Percentiles rank a stretch among this genome's conserved stretches.
Evolutionary conservation across 2,329 filamentous ascomycete genomes (phyloP).

Genomic region (Colletotrichum higginsianum): DNA sequence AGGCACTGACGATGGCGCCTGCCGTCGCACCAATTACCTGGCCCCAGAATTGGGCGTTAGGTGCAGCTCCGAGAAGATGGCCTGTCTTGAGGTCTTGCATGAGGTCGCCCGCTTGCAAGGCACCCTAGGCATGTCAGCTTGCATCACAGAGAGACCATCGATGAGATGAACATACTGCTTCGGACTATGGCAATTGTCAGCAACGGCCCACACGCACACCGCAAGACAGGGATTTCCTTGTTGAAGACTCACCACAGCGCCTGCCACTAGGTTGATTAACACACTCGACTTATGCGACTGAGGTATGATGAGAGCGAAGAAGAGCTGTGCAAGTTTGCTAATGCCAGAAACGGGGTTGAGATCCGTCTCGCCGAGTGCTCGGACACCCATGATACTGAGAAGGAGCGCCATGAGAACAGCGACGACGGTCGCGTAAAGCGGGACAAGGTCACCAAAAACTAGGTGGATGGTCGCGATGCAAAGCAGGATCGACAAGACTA

Average conservation of each 20-base stretch:
- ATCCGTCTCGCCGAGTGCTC: slow-evolving; percentile 85
- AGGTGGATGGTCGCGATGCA: slow-evolving; percentile 87
- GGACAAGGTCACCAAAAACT: slow-evolving; percentile 87
- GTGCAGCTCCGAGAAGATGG: slow-evolving; percentile 90
- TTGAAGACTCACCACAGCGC: slow-evolving; percentile 75
- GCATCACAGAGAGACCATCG: not conserved
- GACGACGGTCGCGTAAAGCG: slow-evolving; percentile 80
- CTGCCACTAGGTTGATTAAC: slow-evolving; percentile 95
- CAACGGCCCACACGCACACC: not conserved
- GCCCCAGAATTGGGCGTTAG: slow-evolving; percentile 96
- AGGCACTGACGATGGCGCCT: slow-evolving; percentile 87
- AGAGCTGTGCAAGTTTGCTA: slow-evolving; percentile 94
- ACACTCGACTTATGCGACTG: slow-evolving; percentile 85
- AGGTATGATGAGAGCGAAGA: slow-evolving; percentile 93
- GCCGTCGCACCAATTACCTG: slow-evolving; percentile 92
- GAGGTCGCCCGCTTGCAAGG: slow-evolving; percentile 94
- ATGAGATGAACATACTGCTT: slow-evolving; percentile 53
- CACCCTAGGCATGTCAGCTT: slow-evolving; percentile 63
- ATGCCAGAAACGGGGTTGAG: slow-evolving; percentile 97
- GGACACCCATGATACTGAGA: slow-evolving; percentile 81
- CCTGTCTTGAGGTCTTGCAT: slow-evolving; percentile 98
- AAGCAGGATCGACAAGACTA: slow-evolving; percentile 81
- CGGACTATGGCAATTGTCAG: slow-evolving; percentile 50
- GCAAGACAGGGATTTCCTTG: not conserved
- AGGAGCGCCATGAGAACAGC: slow-evolving; percentile 89